Evolutionary conservation across 2,329 filamentous ascomycete genomes (phyloP), one percentile per base, ranked within the genome.

Genomic region (Diaporthe sp.): DNA sequence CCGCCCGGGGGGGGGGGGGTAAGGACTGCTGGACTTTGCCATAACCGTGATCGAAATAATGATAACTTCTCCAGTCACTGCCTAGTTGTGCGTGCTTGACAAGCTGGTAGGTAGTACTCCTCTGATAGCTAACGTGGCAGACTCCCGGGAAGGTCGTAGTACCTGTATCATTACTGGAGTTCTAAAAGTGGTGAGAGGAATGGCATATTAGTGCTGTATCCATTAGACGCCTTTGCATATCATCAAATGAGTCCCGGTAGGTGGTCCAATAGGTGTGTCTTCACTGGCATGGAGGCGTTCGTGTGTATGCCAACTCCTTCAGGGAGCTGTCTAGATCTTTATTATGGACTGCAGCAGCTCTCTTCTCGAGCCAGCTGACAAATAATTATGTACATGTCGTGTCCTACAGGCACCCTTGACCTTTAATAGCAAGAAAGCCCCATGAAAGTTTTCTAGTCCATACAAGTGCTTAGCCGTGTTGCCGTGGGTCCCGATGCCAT

Each of bases 311-410:
- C 49, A 55, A 55, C 34, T 37, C 49, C 34, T 12, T 55, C 46
- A 65, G 17, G 10, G 58, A 65, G 58, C 71, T 31, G 71, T 73
- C 46, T 57, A 55, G 22, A 65, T 62, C 57, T 73, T 65, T 28
- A 65, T 65, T 46, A 65, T 73, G 22, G 34, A 65, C 58, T 25
- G 42, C 59, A 65, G 71, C 58, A 37, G 58, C 49, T 57, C 15
- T 65, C 28, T 44, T 25, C 25, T 34, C 49, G 39, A 61, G 46
- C 58, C 53, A n/a, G 51, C 46, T 34, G 46, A 44, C n/a, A 55
- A 25, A 46, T 65, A 73, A 55, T 25, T 73, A 73, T 73, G 71
- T 73, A 73, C 71, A 73, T 55, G 39, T 31, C 34, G 12, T 46
- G 42, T 55, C 70, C 31, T 46, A 55, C 70, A 37, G 46, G 19